Base-by-base conservation (phyloP, 495 filamentous ascomycete species). In the Trichoderma erinaceum region DNA sequence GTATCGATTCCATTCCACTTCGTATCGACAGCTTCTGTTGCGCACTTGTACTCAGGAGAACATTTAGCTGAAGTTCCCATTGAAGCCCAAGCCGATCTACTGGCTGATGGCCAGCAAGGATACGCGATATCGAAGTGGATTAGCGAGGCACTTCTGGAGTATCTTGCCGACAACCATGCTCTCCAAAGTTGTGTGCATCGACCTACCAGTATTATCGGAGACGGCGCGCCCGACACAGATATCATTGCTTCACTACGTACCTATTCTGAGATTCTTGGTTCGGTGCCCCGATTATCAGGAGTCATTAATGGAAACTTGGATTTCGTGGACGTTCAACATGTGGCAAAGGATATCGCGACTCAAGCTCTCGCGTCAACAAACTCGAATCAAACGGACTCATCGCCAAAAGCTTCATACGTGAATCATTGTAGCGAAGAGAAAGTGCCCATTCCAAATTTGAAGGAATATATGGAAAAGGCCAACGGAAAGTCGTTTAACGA, bases 41-140 rank as follows among this genome's bases (percentile, higher is more conserved):
- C 73, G 3, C 63, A 68, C 29, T 69, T 78, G 50, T n/a, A 15
- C 7, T 4, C 16, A 21, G 1, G 18, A 16, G 16, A 50, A 7
- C 16, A n/a, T n/a, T 23, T 61, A 12, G 8, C 52, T 61, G 21
- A 21, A 10, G 52, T 61, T 12, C 27, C 52, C 1, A 63, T 70
- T 48, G 29, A 29, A 29, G 50, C 61, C 67, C 73, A 41, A 52
- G 70, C 71, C 68, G 15, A 68, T 21, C 72, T 67, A 41, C 68
- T 32, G 13, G 58, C 38, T 10, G 75, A 75, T 21, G 73, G 73
- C 21, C 66, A 70, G 2, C 71, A 82, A 63, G 85, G 85, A 0
- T 88, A 86, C 67, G 70, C 71, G 0, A 76, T 83, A 0, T 73
- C 76, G 3, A 85, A 85, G 41, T 88, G 86, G 85, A 85, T 80